Conservation (phyloP, 2,329 filamentous ascomycete species). For the Venturia aucupariae region DNA sequence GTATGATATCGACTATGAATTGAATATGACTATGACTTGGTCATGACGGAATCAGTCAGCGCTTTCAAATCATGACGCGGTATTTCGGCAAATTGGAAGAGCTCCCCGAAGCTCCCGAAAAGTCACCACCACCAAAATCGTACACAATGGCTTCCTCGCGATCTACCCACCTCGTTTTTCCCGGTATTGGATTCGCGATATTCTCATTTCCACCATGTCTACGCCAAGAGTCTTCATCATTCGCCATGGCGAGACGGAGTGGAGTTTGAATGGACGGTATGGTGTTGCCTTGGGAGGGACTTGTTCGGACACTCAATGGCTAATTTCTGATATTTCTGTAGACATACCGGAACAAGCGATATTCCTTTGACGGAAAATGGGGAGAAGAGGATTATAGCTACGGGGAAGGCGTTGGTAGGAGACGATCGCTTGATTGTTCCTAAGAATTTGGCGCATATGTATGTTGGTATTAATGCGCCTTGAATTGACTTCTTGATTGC, state of each 20-base stretch:
- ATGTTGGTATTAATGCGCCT: no score
- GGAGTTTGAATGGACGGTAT: conserved; percentile 65
- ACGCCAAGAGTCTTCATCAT: conserved; percentile 44
- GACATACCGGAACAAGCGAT: conserved; percentile 78
- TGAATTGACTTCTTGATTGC: no score
- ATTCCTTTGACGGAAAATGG: conserved; percentile 76
- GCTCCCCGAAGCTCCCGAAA: neutral
- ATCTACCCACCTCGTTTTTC: no score
- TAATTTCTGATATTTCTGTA: conserved; percentile 20
- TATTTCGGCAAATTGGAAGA: neutral
- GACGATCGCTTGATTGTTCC: conserved; percentile 78
- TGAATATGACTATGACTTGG: neutral
- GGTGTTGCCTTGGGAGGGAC: neutral
- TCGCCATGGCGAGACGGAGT: conserved; percentile 91
- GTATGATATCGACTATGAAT: no score
- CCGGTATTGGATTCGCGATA: no score
- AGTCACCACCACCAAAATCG: neutral
- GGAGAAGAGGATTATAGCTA: conserved; percentile 45
- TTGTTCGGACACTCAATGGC: neutral
- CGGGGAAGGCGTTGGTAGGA: conserved; percentile 75
- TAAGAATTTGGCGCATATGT: conserved; percentile 74
- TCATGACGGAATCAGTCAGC: neutral
- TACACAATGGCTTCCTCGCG: neutral
- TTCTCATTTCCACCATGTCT: neutral
- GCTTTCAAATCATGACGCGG: neutral